Percentiles rank a stretch among this genome's conserved stretches.
Evolutionary conservation across 495 filamentous ascomycete species (phyloP).

Genomic region (Lasiosphaeria ovina): DNA sequence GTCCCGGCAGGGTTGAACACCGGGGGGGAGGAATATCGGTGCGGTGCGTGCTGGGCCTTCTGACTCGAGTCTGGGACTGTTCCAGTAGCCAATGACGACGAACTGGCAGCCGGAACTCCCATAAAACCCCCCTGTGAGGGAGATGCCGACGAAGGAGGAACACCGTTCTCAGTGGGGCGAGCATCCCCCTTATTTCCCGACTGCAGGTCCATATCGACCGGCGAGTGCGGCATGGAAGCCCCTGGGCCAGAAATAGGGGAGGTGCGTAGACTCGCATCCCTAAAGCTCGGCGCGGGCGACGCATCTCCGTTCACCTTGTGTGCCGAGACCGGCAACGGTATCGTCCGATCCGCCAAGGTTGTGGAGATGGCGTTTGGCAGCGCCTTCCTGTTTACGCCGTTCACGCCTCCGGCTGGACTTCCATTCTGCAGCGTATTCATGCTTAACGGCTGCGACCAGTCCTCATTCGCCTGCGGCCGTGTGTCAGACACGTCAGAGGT

Average conservation of each 20-base stretch:
- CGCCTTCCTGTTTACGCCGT: constrained; percentile 18
- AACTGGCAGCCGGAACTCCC: constrained; percentile 14
- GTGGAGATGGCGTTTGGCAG: constrained; percentile 21
- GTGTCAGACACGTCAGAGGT: constrained; percentile 32
- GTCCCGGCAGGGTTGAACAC: constrained; percentile 47
- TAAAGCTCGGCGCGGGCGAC: constrained; percentile 6
- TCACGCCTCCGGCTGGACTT: constrained; percentile 17
- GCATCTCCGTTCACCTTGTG: constrained; percentile 10
- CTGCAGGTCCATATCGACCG: constrained; percentile 34
- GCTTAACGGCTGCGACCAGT: constrained; percentile 20
- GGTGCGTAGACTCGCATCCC: constrained; percentile 16
- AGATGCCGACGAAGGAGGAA: constrained; percentile 14
- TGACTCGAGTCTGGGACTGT: constrained; percentile 42
- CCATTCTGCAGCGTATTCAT: constrained; percentile 31
- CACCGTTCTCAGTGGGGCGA: constrained; percentile 28
- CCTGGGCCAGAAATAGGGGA: constrained; percentile 33
- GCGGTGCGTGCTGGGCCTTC: constrained; percentile 43
- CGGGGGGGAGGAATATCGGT: constrained; percentile 77
- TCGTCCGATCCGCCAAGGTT: constrained; percentile 26
- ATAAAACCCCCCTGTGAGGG: constrained; percentile 3
- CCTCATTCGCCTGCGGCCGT: constrained; percentile 20
- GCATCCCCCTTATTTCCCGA: constrained; percentile 32
- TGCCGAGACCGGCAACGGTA: constrained; percentile 3
- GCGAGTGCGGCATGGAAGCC: constrained; percentile 32
- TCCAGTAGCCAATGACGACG: constrained; percentile 39